These are phyloP conservation scores for Geranium rotundifolium DNA, from an alignment of 345 rosid species.

Conservation along the genomic window DNA sequence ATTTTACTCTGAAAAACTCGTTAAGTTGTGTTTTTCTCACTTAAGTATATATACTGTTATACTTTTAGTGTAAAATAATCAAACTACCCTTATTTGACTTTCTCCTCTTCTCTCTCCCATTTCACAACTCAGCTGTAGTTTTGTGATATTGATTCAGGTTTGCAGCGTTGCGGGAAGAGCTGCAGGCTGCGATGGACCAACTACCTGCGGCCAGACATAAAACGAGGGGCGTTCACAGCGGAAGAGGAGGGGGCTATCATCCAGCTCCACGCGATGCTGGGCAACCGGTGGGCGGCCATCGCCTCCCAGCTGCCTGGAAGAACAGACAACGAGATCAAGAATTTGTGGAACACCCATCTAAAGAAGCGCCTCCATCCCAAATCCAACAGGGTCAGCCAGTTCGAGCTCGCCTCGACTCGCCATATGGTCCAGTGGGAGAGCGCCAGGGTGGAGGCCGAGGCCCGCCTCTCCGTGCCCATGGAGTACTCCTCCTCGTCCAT, in stretches of 20 bases:
- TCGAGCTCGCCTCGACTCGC: slow-evolving; percentile 57
- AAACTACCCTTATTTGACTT: too few species aligned
- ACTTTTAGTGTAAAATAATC: too few species aligned
- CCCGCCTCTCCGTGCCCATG: slow-evolving; percentile 70
- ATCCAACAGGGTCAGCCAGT: slow-evolving; percentile 31
- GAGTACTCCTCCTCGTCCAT: slow-evolving; percentile 13
- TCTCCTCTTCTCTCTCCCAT: too few species aligned
- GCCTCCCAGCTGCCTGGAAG: slow-evolving; percentile 92
- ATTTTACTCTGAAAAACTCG: too few species aligned
- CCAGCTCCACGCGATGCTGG: slow-evolving; percentile 90
- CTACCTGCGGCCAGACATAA: slow-evolving; percentile 90
- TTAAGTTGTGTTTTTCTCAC: too few species aligned
- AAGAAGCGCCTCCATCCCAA: slow-evolving; percentile 66
- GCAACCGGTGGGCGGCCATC: slow-evolving; percentile 98
- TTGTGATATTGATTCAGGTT: slow-evolving; percentile 26
- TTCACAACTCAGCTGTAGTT: too few species aligned
- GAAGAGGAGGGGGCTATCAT: slow-evolving; percentile 89
- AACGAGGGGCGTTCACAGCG: slow-evolving; percentile 71
- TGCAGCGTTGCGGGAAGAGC: slow-evolving; percentile 92
- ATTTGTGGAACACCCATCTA: slow-evolving; percentile 96
- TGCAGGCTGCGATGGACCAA: slow-evolving; percentile 97
- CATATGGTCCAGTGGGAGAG: slow-evolving; percentile 99
- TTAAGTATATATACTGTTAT: too few species aligned
- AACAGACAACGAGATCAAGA: slow-evolving; percentile 95
- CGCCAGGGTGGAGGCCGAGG: slow-evolving; percentile 94